Percentiles rank a stretch among this genome's conserved stretches.
Evolutionary conservation across 2,329 filamentous ascomycete species (phyloP).

Genomic region (Chaetomiaceae sp.): DNA sequence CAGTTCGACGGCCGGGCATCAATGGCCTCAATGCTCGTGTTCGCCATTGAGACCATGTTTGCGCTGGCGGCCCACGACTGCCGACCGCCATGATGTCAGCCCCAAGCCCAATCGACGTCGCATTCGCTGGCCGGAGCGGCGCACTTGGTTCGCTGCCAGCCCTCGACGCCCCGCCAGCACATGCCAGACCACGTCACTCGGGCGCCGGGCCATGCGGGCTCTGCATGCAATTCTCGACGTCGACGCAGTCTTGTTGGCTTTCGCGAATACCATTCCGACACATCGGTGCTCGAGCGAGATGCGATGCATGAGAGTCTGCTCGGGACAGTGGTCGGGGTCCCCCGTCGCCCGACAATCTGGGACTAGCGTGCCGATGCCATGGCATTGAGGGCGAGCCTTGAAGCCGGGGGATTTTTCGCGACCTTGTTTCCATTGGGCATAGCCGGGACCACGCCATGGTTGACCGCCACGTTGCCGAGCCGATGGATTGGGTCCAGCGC

Average conservation of each 20-base stretch:
- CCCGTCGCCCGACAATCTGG: constrained; percentile 1
- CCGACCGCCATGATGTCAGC: constrained; percentile 11
- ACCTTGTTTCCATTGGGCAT: constrained; percentile 6
- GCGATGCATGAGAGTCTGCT: constrained; percentile 1
- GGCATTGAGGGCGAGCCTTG: neutral
- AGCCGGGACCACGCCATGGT: constrained; percentile 15
- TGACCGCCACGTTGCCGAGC: constrained; percentile 24
- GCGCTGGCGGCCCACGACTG: neutral
- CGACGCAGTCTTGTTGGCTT: constrained; percentile 15
- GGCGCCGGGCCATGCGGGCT: constrained; percentile 23
- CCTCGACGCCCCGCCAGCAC: constrained; percentile 9
- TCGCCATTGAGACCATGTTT: neutral
- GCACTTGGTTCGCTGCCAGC: constrained; percentile 13
- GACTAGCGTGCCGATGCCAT: constrained; percentile 13
- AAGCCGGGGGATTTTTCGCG: constrained; percentile 1
- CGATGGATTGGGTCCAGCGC: constrained; percentile 12
- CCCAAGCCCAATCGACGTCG: neutral
- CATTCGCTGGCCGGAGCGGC: neutral
- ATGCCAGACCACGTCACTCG: constrained; percentile 26
- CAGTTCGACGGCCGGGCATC: constrained; percentile 4
- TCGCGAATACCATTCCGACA: constrained; percentile 25
- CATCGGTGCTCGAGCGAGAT: constrained; percentile 16
- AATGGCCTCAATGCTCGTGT: constrained; percentile 3
- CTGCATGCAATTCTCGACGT: constrained; percentile 20
- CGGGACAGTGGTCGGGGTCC: neutral